These are phyloP conservation scores for Mycena galopus DNA, from an alignment of 768 basidiomycete species.

Conservation along the genomic window DNA sequence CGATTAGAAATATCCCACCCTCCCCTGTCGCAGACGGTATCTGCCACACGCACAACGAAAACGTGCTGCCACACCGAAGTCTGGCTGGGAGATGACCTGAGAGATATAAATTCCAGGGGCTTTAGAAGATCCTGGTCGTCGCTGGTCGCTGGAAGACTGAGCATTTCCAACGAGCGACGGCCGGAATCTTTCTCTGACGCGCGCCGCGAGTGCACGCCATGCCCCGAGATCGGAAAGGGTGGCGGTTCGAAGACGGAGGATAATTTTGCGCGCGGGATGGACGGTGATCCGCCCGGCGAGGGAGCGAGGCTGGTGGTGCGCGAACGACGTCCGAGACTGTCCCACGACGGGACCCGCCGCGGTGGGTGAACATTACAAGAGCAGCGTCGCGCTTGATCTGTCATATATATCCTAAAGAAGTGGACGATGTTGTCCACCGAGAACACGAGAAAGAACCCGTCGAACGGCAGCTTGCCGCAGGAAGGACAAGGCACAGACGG, in stretches of 20 bases:
- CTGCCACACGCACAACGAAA: slow-evolving; percentile 64
- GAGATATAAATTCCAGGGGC: slow-evolving; percentile 42
- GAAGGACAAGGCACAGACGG: slow-evolving; percentile 70
- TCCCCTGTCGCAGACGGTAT: slow-evolving; percentile 79
- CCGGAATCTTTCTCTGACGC: slow-evolving; percentile 75
- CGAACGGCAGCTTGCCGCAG: slow-evolving; percentile 77
- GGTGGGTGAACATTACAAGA: slow-evolving; percentile 70
- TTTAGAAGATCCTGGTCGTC: slow-evolving; percentile 54
- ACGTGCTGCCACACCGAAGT: slow-evolving; percentile 70
- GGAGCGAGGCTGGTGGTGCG: slow-evolving; percentile 72
- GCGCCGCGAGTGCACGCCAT: slow-evolving; percentile 82
- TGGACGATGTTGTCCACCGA: slow-evolving; percentile 74
- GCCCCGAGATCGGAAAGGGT: slow-evolving; percentile 84
- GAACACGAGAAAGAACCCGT: slow-evolving; percentile 75
- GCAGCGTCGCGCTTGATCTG: slow-evolving; percentile 72
- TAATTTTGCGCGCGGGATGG: slow-evolving; percentile 61
- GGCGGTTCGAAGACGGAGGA: slow-evolving; percentile 63
- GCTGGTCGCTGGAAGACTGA: slow-evolving; percentile 59
- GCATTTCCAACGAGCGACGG: slow-evolving; percentile 63
- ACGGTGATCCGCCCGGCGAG: slow-evolving; percentile 59
- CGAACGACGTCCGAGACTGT: slow-evolving; percentile 67
- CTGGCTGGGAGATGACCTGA: slow-evolving; percentile 50
- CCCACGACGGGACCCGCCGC: slow-evolving; percentile 59
- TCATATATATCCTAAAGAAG: slow-evolving; percentile 73
- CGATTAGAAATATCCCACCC: slow-evolving; percentile 77